A percentile compares a stretch with the other conserved stretches of the same genome.
These are phyloP conservation scores for Akanthomyces lecanii DNA, from an alignment of 2,329 filamentous ascomycete species.

Conservation along the genomic window DNA sequence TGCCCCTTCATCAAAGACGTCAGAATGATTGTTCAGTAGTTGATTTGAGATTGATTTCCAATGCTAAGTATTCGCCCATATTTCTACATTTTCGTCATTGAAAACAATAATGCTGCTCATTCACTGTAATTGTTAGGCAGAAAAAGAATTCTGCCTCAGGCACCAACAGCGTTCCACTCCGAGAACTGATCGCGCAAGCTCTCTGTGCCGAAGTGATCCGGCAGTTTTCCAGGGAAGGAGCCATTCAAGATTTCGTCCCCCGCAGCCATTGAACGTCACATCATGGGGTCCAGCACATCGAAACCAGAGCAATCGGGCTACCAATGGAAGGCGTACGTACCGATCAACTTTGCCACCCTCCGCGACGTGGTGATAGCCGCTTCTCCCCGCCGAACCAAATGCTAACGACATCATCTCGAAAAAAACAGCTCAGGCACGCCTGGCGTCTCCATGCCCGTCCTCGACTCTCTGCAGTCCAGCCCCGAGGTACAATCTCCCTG, in stretches of 20 bases:
- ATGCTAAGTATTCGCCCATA: too few species aligned
- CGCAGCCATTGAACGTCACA: constrained; percentile 28
- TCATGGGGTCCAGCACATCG: constrained; percentile 55
- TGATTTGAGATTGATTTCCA: too few species aligned
- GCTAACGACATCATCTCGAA: constrained; percentile 16
- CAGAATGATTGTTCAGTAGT: too few species aligned
- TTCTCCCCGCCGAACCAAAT: neutral
- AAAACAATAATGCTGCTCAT: too few species aligned
- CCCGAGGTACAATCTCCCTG: constrained; percentile 62
- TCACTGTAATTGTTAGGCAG: neutral
- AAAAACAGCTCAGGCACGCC: constrained; percentile 41
- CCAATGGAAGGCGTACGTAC: constrained; percentile 54
- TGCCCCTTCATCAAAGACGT: too few species aligned
- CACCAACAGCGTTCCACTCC: constrained; percentile 23
- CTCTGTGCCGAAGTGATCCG: constrained; percentile 30
- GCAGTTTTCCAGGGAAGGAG: constrained; percentile 31
- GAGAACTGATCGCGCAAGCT: constrained; percentile 25
- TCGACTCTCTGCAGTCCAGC: constrained; percentile 78
- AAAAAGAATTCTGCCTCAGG: constrained; percentile 27
- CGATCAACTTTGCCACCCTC: neutral
- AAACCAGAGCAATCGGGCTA: constrained; percentile 42
- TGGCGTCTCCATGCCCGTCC: constrained; percentile 71
- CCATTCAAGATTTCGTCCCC: constrained; percentile 21
- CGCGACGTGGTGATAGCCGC: constrained; percentile 13
- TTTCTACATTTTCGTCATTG: too few species aligned